Evolutionary conservation across 352 stramenopile species (phyloP).

Genomic region (Pythium aristosporum): DNA sequence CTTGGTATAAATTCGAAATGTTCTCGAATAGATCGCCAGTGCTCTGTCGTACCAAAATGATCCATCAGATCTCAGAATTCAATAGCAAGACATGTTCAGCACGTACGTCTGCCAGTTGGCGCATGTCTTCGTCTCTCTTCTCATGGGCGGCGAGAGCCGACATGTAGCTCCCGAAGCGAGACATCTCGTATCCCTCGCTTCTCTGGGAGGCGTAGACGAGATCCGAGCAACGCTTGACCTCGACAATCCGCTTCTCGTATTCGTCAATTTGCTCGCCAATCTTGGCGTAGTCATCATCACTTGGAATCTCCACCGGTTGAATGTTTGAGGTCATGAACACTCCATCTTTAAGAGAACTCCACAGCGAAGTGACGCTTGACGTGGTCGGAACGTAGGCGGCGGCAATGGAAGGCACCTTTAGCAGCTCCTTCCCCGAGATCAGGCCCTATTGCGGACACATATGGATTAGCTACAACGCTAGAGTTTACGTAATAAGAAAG

Average conservation of each 20-base stretch:
- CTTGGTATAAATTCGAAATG: constrained; percentile 85
- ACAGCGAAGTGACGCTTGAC: constrained; percentile 72
- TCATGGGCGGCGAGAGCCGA: constrained; percentile 73
- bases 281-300: constrained; percentile 81
- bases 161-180: constrained; percentile 82
- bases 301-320: constrained; percentile 86
- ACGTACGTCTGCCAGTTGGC: constrained; percentile 58
- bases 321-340: constrained; percentile 74
- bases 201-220: constrained; percentile 78
- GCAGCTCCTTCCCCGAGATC: constrained; percentile 78
- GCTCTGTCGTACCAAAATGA: constrained; percentile 31
- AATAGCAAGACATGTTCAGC: background rate
- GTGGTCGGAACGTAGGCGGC: constrained; percentile 77
- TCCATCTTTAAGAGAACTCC: constrained; percentile 82
- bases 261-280: constrained; percentile 87
- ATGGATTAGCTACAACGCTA: background rate
- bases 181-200: constrained; percentile 85
- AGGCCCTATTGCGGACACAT: constrained; percentile 43
- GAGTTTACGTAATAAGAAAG: background rate
- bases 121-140: constrained; percentile 76
- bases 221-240: constrained; percentile 82
- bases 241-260: constrained; percentile 80
- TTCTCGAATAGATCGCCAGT: constrained; percentile 83
- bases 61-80: background rate
- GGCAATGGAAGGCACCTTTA: constrained; percentile 74